Evolutionary conservation across 2,329 filamentous ascomycete genomes (phyloP).

Genomic region (Coniella lustricola): DNA sequence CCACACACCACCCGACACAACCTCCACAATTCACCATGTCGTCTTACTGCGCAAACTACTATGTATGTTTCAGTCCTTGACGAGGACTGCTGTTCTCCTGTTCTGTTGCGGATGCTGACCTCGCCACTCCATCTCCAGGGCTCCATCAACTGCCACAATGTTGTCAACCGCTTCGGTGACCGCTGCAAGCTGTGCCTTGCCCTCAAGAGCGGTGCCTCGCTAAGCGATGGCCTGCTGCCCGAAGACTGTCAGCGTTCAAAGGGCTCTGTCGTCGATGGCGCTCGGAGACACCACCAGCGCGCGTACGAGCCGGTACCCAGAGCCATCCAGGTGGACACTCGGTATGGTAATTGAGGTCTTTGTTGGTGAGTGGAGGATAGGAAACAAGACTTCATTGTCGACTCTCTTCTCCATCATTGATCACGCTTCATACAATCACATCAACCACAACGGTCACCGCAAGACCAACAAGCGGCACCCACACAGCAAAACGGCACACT

Average conservation of each 20-base stretch:
- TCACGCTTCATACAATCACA: background rate
- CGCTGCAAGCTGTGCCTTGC: conserved; percentile 29
- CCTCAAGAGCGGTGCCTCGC: conserved; percentile 23
- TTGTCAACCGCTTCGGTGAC: conserved; percentile 29
- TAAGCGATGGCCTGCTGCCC: conserved; percentile 22
- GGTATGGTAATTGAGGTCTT: conserved; percentile 2
- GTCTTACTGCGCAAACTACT: conserved; percentile 34
- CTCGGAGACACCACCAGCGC: conserved; percentile 10
- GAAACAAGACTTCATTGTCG: no score
- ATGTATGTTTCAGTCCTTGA: conserved; percentile 26
- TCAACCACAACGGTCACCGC: background rate
- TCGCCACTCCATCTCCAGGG: conserved; percentile 20
- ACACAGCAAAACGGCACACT: no score
- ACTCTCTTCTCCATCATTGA: no score
- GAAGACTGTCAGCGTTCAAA: conserved; percentile 16
- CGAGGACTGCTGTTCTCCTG: no score
- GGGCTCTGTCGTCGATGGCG: conserved; percentile 9
- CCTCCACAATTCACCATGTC: conserved; percentile 18
- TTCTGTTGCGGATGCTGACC: background rate
- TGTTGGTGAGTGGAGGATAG: no score
- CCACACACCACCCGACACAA: background rate
- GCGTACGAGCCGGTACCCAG: conserved; percentile 8
- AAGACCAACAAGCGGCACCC: background rate
- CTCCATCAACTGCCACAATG: conserved; percentile 31
- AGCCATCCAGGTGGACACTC: conserved; percentile 10